Conservation (phyloP, 148 eudicot species). For the Amaranthus hypochondriacus region DNA sequence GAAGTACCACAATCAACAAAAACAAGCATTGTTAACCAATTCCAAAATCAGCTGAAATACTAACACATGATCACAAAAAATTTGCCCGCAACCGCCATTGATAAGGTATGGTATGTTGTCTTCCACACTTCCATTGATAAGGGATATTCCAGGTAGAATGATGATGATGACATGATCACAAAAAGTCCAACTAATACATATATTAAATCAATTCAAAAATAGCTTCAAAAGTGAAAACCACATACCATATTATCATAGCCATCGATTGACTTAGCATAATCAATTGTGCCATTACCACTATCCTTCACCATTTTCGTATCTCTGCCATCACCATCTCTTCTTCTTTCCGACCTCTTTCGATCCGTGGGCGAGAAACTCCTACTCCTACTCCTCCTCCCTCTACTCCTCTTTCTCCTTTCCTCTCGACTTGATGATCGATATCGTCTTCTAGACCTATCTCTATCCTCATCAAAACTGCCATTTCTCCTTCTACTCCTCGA, state of each 20-base stretch:
- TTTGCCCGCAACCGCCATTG: no score
- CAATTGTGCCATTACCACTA: slow-evolving; percentile 37
- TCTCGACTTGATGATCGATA: slow-evolving; percentile 22
- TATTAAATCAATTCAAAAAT: background rate
- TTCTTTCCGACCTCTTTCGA: slow-evolving; percentile 26
- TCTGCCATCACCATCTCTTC: slow-evolving; percentile 25
- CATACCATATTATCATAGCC: slow-evolving; percentile 78
- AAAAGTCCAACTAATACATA: background rate
- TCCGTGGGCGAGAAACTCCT: slow-evolving; percentile 43
- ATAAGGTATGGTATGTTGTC: no score
- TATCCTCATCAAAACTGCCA: slow-evolving; percentile 19
- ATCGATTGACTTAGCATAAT: slow-evolving; percentile 54
- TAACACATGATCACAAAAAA: background rate
- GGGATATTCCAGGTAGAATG: no score
- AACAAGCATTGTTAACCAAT: background rate
- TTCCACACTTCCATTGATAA: no score
- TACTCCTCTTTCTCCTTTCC: slow-evolving; percentile 25
- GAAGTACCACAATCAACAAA: background rate
- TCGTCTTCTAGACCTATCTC: slow-evolving; percentile 25
- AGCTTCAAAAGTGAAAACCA: background rate
- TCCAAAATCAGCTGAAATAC: background rate
- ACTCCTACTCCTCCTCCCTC: slow-evolving; percentile 26
- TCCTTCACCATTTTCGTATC: slow-evolving; percentile 27
- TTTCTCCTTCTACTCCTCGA: slow-evolving; percentile 11
- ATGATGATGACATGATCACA: background rate